phyloP scores from a whole-genome alignment of 2,329 filamentous ascomycete genomes.

The Ophiosphaerella korrae region DNA sequence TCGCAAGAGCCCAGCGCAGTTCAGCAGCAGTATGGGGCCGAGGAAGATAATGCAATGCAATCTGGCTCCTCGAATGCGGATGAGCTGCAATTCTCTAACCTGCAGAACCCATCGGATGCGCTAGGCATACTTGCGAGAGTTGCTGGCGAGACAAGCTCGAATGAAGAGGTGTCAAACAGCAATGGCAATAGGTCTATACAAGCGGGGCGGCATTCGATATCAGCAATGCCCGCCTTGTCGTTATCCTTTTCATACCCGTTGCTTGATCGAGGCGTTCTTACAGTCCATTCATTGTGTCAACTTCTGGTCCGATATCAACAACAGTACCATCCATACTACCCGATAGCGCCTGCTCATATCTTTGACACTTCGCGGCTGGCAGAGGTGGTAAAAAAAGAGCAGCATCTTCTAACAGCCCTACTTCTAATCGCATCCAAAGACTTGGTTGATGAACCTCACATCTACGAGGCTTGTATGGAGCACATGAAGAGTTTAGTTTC shows the following conservation, averaged over 20 bases:
- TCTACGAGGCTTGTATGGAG: conserved; percentile 69
- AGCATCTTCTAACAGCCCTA: conserved; percentile 71
- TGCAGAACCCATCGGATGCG: conserved; percentile 57
- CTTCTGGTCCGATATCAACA: conserved; percentile 65
- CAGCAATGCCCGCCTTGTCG: conserved; percentile 21
- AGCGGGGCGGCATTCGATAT: conserved; percentile 11
- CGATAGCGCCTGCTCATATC: conserved; percentile 66
- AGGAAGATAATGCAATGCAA: conserved; percentile 30
- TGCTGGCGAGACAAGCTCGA: conserved; percentile 46
- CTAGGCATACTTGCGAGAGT: conserved; percentile 56
- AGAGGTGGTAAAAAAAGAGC: conserved; percentile 64
- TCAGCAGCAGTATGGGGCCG: conserved; percentile 21
- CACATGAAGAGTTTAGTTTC: conserved; percentile 74
- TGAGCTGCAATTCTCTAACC: conserved; percentile 47
- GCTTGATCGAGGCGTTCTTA: conserved; percentile 49
- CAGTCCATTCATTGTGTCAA: conserved; percentile 55
- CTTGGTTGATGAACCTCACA: conserved; percentile 65
- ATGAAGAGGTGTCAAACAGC: conserved; percentile 25
- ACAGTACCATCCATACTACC: conserved; percentile 73
- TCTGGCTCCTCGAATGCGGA: conserved; percentile 41
- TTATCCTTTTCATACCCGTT: conserved; percentile 52
- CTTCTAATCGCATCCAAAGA: conserved; percentile 75
- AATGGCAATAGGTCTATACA: conserved; percentile 12
- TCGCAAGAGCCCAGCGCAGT: conserved; percentile 24
- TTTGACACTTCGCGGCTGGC: conserved; percentile 61